Conservation (phyloP, 2,329 filamentous ascomycete genomes). For the Penicillium sp. region DNA sequence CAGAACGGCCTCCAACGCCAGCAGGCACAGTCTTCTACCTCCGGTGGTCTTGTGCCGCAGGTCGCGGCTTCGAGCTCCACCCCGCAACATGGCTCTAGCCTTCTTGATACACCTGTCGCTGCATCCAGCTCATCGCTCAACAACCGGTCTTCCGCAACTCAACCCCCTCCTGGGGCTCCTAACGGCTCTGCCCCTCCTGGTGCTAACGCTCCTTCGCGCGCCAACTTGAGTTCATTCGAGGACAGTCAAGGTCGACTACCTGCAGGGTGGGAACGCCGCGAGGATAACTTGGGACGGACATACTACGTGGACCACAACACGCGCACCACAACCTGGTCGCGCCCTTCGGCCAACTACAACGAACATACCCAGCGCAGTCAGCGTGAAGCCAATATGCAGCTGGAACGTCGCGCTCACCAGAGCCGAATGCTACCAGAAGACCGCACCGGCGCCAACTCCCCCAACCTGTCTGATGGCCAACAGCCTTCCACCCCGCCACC, state of each 20-base stretch:
- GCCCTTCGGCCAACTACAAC: conserved; percentile 80
- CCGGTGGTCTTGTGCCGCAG: conserved; percentile 48
- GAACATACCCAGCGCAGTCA: conserved; percentile 77
- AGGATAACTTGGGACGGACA: conserved; percentile 91
- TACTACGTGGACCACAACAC: conserved; percentile 99
- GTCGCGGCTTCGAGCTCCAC: conserved; percentile 36
- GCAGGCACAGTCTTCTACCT: conserved; percentile 43
- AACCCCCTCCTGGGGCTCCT: conserved; percentile 47
- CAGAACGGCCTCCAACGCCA: conserved; percentile 49
- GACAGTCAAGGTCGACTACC: conserved; percentile 93
- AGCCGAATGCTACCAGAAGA: conserved; percentile 96
- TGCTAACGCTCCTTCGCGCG: conserved; percentile 51
- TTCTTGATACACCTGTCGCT: conserved; percentile 39
- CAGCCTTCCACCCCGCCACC: conserved; percentile 56
- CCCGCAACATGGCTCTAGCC: conserved; percentile 37
- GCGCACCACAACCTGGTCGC: conserved; percentile 92
- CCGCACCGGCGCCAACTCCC: conserved; percentile 89
- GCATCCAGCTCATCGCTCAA: conserved; percentile 43
- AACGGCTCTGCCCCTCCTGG: conserved; percentile 47
- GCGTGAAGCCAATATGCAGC: conserved; percentile 87
- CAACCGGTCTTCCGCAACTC: conserved; percentile 42
- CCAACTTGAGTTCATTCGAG: conserved; percentile 87
- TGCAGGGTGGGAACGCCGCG: conserved; percentile 91
- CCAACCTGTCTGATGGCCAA: conserved; percentile 66
- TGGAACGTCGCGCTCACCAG: conserved; percentile 91